Evolutionary conservation across 257 asterid genomes (phyloP), one percentile per base, ranked within the genome.

Genomic region (Rubia yunnanensis): DNA sequence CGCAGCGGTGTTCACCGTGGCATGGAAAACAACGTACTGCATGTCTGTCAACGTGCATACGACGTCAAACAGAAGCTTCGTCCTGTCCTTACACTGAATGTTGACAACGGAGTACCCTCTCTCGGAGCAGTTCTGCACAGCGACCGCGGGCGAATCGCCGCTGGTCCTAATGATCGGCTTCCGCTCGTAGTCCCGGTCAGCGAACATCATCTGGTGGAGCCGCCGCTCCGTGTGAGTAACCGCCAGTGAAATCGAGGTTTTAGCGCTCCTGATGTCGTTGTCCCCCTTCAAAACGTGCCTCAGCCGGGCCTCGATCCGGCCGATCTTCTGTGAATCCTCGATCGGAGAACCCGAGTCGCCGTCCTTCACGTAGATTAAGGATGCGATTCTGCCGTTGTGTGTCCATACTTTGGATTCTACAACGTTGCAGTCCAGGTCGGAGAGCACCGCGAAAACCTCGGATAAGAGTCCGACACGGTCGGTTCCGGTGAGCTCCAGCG

Each of bases 161-260:
- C 78, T 62, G 0, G 77, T 77, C 22, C 55, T 64, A 2, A 84
- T 74, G 0, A 72, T 55, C 13, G 92, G 76, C 70, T 77, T 79
- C 75, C 95, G 69, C 39, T 90, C 98, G 3, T 90, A 94, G 73
- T 94, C 99, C 22, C 98, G 77, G 65, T 94, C 99, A 0, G 89
- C 91, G 66, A 86, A 90, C 99, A 94, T 94, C 96, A 94, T 79
- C 76, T 94, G 99, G 65, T 94, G 99, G 70, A 94, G 99, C 83
- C 99, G 82, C 68, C 99, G 85, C 74, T 94, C 99, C 0, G 92
- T 86, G 48, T 90, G 98, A 0, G 95, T 90, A 3, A 78, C 87
- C 22, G 78, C 91, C 76, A 83, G 64, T 3, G 95, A 86, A 4
- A 94, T 86, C 0, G 86, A 74, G 1, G 88, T 94, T 36, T 78